A percentile compares a stretch with the other conserved stretches of the same genome.
phyloP scores from a whole-genome alignment of 1,284 basidiomycete genomes.

The Coriolopsis trogii region DNA sequence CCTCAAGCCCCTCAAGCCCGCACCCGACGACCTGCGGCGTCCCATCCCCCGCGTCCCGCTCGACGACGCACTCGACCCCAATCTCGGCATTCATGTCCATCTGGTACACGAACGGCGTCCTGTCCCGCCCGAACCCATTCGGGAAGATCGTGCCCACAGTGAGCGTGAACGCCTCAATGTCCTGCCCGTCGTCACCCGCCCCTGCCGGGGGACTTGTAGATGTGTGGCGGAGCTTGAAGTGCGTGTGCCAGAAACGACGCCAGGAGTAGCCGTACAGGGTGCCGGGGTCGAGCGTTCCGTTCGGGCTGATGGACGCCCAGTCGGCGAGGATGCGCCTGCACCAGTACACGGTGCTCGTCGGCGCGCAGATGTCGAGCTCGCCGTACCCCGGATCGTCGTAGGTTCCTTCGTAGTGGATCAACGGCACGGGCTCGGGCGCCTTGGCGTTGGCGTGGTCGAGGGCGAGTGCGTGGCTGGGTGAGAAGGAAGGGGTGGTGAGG shows the following conservation, averaged over 20 bases:
- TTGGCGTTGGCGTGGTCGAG: too few species aligned
- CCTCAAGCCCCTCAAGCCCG: not conserved
- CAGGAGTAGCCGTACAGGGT: constrained; percentile 21
- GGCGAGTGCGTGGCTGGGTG: too few species aligned
- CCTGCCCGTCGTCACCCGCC: constrained; percentile 2
- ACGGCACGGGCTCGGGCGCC: too few species aligned
- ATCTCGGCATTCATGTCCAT: constrained; percentile 23
- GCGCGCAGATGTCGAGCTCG: constrained; percentile 36
- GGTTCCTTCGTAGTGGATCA: constrained; percentile 36
- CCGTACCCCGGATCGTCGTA: constrained; percentile 40
- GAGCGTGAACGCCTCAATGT: constrained; percentile 20
- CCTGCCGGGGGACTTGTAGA: too few species aligned
- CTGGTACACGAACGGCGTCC: constrained; percentile 30
- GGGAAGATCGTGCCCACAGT: constrained; percentile 27
- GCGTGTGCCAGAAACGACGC: constrained; percentile 17
- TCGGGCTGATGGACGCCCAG: constrained; percentile 30
- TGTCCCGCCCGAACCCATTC: constrained; percentile 30
- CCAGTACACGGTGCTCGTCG: constrained; percentile 27
- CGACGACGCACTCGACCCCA: constrained; percentile 24
- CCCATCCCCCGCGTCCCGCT: not conserved
- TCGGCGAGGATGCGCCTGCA: constrained; percentile 26
- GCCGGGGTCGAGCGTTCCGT: not conserved
- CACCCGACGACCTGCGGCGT: not conserved
- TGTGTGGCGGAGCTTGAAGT: constrained; percentile 28
- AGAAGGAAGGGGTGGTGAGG: not conserved